Conservation (phyloP, 192 early-diverging fungal genomes). For the Linnemannia elongata region DNA sequence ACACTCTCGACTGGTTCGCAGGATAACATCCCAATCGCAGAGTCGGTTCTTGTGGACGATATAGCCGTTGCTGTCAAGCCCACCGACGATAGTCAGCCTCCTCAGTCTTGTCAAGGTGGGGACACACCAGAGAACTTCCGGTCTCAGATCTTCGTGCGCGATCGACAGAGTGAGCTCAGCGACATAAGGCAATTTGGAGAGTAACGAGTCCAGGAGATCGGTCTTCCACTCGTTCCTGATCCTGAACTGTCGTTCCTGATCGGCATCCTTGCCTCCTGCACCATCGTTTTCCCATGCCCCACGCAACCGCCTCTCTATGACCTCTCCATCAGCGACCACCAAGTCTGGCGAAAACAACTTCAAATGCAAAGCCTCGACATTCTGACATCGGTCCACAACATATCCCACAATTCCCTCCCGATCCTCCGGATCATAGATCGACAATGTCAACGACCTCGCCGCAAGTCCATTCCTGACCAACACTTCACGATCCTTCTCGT, state of each 20-base stretch:
- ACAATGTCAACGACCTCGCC: slow-evolving; percentile 19
- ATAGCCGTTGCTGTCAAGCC: not conserved
- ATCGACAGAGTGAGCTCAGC: slow-evolving; percentile 26
- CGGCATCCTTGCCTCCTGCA: not conserved
- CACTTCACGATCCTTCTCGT: slow-evolving; percentile 16
- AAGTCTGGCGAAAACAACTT: slow-evolving; percentile 20
- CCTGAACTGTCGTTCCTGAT: not conserved
- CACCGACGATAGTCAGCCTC: slow-evolving; percentile 11
- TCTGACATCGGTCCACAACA: slow-evolving; percentile 25
- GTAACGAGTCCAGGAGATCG: slow-evolving; percentile 13
- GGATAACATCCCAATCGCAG: slow-evolving; percentile 19
- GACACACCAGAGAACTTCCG: slow-evolving; percentile 22
- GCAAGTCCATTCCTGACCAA: slow-evolving; percentile 38
- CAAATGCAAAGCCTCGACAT: slow-evolving; percentile 20
- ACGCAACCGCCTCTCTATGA: not conserved
- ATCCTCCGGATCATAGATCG: slow-evolving; percentile 29
- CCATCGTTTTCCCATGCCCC: not conserved
- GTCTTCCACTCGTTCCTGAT: slow-evolving; percentile 9
- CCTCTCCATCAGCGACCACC: not conserved
- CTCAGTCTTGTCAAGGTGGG: slow-evolving; percentile 1
- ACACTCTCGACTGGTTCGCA: slow-evolving; percentile 10
- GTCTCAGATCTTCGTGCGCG: slow-evolving; percentile 11
- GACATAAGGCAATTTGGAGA: slow-evolving; percentile 8
- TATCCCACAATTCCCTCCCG: not conserved
- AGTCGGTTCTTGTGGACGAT: slow-evolving; percentile 15